phyloP scores from a whole-genome alignment of 805 yeast genomes.

The Tetrapisispora phaffii region DNA sequence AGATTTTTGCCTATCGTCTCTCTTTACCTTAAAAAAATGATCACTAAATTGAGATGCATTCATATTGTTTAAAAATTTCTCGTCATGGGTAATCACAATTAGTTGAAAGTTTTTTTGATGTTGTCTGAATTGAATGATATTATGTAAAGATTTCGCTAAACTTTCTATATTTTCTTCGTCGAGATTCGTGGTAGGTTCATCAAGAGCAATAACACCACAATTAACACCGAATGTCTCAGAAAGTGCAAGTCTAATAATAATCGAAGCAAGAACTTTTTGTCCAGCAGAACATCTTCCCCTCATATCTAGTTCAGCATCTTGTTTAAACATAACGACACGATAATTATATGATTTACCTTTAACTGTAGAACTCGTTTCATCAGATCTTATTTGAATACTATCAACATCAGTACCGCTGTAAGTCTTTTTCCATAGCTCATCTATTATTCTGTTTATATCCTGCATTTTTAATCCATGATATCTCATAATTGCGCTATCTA shows the following conservation, averaged over 20 bases:
- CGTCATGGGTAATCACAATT: conserved; percentile 94
- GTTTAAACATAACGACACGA: conserved; percentile 90
- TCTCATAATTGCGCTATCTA: conserved; percentile 89
- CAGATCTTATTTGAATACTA: conserved; percentile 76
- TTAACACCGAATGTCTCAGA: conserved; percentile 93
- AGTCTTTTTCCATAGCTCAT: conserved; percentile 88
- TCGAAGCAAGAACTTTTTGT: conserved; percentile 87
- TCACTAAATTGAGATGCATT: conserved; percentile 79
- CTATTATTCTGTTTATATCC: conserved; percentile 78
- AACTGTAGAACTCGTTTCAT: conserved; percentile 37
- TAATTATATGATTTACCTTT: conserved; percentile 72
- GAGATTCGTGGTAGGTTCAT: conserved; percentile 94
- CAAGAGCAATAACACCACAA: conserved; percentile 92
- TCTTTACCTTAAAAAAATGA: conserved; percentile 68
- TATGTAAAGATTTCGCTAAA: conserved; percentile 68
- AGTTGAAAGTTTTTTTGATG: conserved; percentile 84
- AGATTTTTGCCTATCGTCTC: conserved; percentile 77
- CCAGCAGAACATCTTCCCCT: conserved; percentile 98
- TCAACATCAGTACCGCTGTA: conserved; percentile 95
- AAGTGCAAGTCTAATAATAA: conserved; percentile 79
- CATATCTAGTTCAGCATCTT: conserved; percentile 90
- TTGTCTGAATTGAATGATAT: conserved; percentile 64
- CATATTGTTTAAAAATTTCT: conserved; percentile 75
- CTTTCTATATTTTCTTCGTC: conserved; percentile 85
- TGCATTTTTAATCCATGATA: conserved; percentile 87